Base-by-base conservation (phyloP, 371 early-diverging fungal species). In the Entomophthora muscae region DNA sequence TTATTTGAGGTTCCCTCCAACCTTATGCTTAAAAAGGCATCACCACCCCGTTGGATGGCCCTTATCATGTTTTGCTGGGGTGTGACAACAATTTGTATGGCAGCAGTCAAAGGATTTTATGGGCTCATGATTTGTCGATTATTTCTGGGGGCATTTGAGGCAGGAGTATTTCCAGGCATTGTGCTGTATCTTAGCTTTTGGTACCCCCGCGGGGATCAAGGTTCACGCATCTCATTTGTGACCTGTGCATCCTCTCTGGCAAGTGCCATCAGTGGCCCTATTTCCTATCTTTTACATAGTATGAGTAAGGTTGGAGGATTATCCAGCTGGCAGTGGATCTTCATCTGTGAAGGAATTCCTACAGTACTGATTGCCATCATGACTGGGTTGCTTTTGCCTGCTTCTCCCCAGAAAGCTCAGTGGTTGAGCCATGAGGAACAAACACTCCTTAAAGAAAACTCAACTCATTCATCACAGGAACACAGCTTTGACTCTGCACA, bases 191-290 rank as follows among this genome's bases (percentile, higher is more conserved):
- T 89, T 27, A 83, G 87, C 26, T 76, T 78, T 56, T 91, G 89
- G 83, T 91, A 90, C 64, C 78, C 78, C 13, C 76, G 81, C 10
- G 65, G 73, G n/a, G 90, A 90, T 70, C 80, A 80, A 68, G 82
- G 88, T 12, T 73, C 77, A 57, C 83, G 91, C 32, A 74, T 84
- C 24, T 83, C 84, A 0, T 63, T 81, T 57, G 88, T 87, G 66
- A 85, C 80, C 66, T 66, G 77, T 17, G 76, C 78, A 12, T 71
- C 82, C 2, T 76, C 83, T 2, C 52, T 84, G 29, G 85, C 90
- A 26, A 86, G 89, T 10, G 84, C 83, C 0, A 78, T 86, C 66
- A 82, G 84, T 52, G 86, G 84, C n/a, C 67, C 80, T 13, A 64
- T 81, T 57, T 81, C 82, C 0, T 77, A 76, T 64, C 68, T 65